Base-by-base conservation (phyloP, 352 stramenopile genomes). In the Blastocystis sp. region DNA sequence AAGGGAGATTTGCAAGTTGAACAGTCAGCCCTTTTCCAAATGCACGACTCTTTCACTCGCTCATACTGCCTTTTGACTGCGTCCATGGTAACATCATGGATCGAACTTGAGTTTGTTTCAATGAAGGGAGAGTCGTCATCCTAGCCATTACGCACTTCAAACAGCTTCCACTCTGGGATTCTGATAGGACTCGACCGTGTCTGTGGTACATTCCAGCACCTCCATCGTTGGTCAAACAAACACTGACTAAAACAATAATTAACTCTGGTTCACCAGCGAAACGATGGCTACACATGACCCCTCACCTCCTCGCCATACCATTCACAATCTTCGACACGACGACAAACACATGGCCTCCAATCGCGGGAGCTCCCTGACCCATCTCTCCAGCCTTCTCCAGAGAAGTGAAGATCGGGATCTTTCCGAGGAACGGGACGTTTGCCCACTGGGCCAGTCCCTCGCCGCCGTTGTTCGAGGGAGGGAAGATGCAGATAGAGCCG, bases 301-400 rank as follows among this genome's bases (percentile, higher is more conserved):
- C 1, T 38, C 9, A 52, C 43, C 23, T 21, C n/a, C 14, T 28
- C 14, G 4, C 0, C 23, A 40, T 70, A 84, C 74, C 41, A 28
- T 84, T 84, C 74, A 84, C 74, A 67, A 84, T 84, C 38, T 67
- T 84, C 34, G 74, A 41, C 9, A 84, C 9, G 2, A 84, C 60
- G 3, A 67, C 45, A 21, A 59, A 84, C 4, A 64, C 61, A 1
- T 28, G 21, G 19, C 74, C 74, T 84, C 52, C 74, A 41, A 69
- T 53, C 97, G 21, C 92, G 94, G 66, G 65, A 10, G 66, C 61
- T 4, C 74, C 53, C 81, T 95, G 92, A 34, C 96, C 96, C 76
- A 97, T 91, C 89, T 99, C 97, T 91, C 96, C 98, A 0, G 95
- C 92, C 76, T 94, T 91, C 17, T 97, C 96, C 89, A 99, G 93